Evolutionary conservation across 1,139 yeast species (phyloP).

Genomic region (Spathaspora sp.): DNA sequence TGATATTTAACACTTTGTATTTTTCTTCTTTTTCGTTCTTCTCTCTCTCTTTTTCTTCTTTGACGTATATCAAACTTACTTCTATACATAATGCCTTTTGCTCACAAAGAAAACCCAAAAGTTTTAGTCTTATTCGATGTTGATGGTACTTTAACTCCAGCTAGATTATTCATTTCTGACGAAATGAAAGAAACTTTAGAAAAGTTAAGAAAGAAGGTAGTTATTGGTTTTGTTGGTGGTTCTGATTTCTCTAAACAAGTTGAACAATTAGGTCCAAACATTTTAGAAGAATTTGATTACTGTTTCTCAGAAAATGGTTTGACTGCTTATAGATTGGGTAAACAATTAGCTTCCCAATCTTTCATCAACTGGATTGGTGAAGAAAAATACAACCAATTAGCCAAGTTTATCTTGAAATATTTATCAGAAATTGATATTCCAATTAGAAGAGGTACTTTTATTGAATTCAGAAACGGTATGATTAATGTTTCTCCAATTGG

Average conservation of each 20-base stretch:
- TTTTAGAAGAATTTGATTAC: slow-evolving; percentile 82
- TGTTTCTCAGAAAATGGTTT: slow-evolving; percentile 97
- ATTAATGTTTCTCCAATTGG: slow-evolving; percentile 97
- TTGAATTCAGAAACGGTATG: slow-evolving; percentile 99
- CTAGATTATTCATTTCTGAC: slow-evolving; percentile 78
- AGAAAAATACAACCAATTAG: slow-evolving; percentile 86
- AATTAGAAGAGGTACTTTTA: slow-evolving; percentile 93
- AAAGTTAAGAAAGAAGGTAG: slow-evolving; percentile 84
- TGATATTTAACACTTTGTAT: background rate
- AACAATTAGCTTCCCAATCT: slow-evolving; percentile 86
- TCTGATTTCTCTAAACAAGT: slow-evolving; percentile 91
- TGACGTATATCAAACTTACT: slow-evolving; percentile 3
- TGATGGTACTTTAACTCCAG: slow-evolving; percentile 98
- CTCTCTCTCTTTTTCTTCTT: slow-evolving; percentile 7
- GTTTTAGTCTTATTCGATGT: slow-evolving; percentile 88
- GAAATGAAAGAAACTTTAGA: slow-evolving; percentile 74
- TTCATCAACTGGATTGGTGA: slow-evolving; percentile 96
- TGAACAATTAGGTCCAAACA: slow-evolving; percentile 88
- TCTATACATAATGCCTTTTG: slow-evolving; percentile 43
- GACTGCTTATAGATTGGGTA: slow-evolving; percentile 92
- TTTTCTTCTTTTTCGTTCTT: slow-evolving; percentile 1
- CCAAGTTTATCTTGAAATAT: slow-evolving; percentile 80
- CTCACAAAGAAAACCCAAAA: slow-evolving; percentile 54
- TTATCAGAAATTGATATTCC: slow-evolving; percentile 87
- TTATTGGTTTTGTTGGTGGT: slow-evolving; percentile 98